Evolutionary conservation across 1,284 basidiomycete genomes (phyloP), one percentile per base, ranked within the genome.

Genomic region (Cystobasidium sp.): DNA sequence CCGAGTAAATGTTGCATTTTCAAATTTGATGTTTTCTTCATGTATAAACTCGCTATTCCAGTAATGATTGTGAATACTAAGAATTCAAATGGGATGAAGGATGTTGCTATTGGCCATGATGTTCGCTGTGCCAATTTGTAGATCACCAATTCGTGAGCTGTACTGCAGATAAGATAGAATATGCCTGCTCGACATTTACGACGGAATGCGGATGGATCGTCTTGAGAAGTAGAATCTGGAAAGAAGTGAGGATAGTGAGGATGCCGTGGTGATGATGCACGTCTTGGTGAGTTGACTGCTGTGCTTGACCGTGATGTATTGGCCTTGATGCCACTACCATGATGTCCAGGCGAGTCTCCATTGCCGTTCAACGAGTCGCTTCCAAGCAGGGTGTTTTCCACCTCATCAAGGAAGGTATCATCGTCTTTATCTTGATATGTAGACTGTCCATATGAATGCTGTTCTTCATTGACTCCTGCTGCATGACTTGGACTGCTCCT

Each of bases 61-160:
- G 22, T 20, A 10, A 46, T 22, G 9, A 62, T 18, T 22, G 41
- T 44, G 16, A 37, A 47, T 24, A 61, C 51, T 4, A 46, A 10
- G 16, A 61, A 46, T 41, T 63, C 59, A 12, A 71, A 37, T n/a
- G 69, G 61, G 10, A 71, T 24, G 43, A 63, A 61, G n/a, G 64
- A 39, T 0, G 61, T 53, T 10, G 61, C 61, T 49, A 22, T 61
- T 14, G 55, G 10, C 68, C 68, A 69, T 16, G 61, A 14, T 44
- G 69, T 64, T 20, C 69, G 44, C 41, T 63, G 59, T 63, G 69
- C 58, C 31, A 71, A 16, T 61, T 64, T 71, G 49, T 63, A 64
- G 31, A 71, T 44, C 16, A 71, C 44, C 37, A 44, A 46, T 46
- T 71, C 59, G 20, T 63, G 51, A 0, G 55, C 8, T 22, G 69